Conservation (phyloP, 768 basidiomycete species). For the Lentinula edodes region DNA sequence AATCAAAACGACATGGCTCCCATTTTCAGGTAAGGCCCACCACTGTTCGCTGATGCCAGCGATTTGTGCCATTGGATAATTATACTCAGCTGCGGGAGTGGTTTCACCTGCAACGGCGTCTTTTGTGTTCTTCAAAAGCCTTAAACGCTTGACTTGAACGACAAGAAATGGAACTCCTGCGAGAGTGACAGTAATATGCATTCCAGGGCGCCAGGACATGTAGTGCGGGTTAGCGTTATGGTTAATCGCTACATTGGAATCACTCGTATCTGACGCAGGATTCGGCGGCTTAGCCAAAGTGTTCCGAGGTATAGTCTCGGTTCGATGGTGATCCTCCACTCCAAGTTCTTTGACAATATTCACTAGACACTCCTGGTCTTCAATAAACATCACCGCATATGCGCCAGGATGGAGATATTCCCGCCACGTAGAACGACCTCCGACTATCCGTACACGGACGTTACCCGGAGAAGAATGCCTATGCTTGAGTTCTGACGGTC, state of each 20-base stretch:
- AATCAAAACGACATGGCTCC: not conserved
- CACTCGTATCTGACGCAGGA: too few relatives aligned
- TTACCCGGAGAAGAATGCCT: not conserved
- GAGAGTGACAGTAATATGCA: not conserved
- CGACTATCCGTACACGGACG: not conserved
- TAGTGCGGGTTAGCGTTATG: not conserved
- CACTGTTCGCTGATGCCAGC: not conserved
- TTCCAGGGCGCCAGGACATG: not conserved
- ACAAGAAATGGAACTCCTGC: not conserved
- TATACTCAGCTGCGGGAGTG: not conserved
- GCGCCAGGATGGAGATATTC: not conserved
- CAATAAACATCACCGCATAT: constrained; percentile 1
- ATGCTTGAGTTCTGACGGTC: not conserved
- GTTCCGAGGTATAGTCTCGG: not conserved
- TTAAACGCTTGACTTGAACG: not conserved
- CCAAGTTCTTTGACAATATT: not conserved
- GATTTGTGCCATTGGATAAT: not conserved
- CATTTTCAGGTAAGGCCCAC: not conserved
- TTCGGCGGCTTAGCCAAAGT: too few relatives aligned
- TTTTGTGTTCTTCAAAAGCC: too few relatives aligned
- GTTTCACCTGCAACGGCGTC: not conserved
- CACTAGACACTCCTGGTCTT: not conserved
- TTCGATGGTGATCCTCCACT: not conserved
- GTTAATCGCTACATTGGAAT: not conserved
- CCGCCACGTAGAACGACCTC: not conserved